phyloP scores from a whole-genome alignment of 495 filamentous ascomycete species.

The Talaromyces liani region DNA sequence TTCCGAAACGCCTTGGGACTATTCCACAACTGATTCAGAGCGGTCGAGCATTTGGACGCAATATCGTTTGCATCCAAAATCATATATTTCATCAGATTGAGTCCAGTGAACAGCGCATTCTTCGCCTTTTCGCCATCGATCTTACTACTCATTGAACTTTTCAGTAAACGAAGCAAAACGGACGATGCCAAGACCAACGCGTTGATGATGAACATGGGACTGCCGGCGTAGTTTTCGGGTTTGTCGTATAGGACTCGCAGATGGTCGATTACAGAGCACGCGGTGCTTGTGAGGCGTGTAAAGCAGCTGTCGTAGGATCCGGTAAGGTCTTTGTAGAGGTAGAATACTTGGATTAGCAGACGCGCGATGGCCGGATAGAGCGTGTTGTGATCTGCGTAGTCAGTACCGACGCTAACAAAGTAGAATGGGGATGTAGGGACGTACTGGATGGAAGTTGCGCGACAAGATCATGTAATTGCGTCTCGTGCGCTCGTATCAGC shows the following conservation, averaged over 20 bases:
- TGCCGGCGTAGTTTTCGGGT: constrained; percentile 17
- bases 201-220: constrained; percentile 25
- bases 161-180: constrained; percentile 32
- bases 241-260: constrained; percentile 19
- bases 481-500: constrained; percentile 28
- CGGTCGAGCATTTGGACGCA: constrained; percentile 22
- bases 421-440: background rate
- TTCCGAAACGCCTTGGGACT: constrained; percentile 39
- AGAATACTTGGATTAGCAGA: constrained; percentile 32
- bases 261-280: constrained; percentile 29
- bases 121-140: constrained; percentile 29
- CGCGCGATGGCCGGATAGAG: constrained; percentile 25
- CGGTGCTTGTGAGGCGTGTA: constrained; percentile 23
- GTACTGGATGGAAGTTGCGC: constrained; percentile 22
- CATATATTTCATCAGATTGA: constrained; percentile 33
- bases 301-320: constrained; percentile 23
- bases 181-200: constrained; percentile 25
- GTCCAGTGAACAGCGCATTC: constrained; percentile 24
- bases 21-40: constrained; percentile 36
- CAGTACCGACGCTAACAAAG: too few species aligned
- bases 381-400: constrained; percentile 23
- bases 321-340: constrained; percentile 34
- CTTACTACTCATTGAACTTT: constrained; percentile 20
- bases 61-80: constrained; percentile 31
- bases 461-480: constrained; percentile 26